Base-by-base conservation (phyloP, 495 filamentous ascomycete genomes). In the Aspergillus bertholletiae region DNA sequence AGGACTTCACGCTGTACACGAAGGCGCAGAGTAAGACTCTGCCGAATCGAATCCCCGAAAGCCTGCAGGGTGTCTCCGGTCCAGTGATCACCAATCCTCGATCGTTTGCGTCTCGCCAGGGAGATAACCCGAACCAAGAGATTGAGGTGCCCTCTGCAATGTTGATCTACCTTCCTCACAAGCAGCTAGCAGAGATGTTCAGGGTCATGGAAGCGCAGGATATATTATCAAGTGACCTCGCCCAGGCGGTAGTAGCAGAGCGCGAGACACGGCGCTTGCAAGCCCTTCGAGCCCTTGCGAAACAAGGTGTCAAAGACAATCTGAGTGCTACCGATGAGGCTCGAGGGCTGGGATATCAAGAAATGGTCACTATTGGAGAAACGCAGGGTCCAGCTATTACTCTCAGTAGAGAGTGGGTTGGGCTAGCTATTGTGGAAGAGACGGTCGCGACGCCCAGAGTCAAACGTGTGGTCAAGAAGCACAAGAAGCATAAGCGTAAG, bases 191-290 rank as follows among this genome's bases (percentile, higher is more conserved):
- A 11, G 44, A 56, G 6, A 35, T 51, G 1, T 55, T 70, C 26
- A 40, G 24, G 15, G 48, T 58, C 8, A 46, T 70, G 46, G 52
- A 52, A 7, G n/a, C 7, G 1, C 48, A 54, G 22, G 28, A 46
- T n/a, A 22, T 56, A 9, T 23, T 68, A 18, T 55, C 48, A 1
- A 11, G 12, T 2, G 30, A 24, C 0, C 44, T 72, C n/a, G 54
- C 64, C 7, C 34, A 54, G 26, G 49, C 48, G 12, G 49, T 72
- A 8, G 40, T 74, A 0, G 30, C 51, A 1, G 60, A 65, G 52
- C 62, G 71, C 18, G 71, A 74, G 46, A 26, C 53, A 13, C 63
- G 67, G 34, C 64, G 71, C 8, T n/a, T 61, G 5, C 18, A 53
- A 18, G 71, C 67, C 2, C 49, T 74, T n/a, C 40, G 30, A 7